These are phyloP conservation scores for Tephrocybe sp. DNA, from an alignment of 768 basidiomycete genomes.

Conservation along the genomic window DNA sequence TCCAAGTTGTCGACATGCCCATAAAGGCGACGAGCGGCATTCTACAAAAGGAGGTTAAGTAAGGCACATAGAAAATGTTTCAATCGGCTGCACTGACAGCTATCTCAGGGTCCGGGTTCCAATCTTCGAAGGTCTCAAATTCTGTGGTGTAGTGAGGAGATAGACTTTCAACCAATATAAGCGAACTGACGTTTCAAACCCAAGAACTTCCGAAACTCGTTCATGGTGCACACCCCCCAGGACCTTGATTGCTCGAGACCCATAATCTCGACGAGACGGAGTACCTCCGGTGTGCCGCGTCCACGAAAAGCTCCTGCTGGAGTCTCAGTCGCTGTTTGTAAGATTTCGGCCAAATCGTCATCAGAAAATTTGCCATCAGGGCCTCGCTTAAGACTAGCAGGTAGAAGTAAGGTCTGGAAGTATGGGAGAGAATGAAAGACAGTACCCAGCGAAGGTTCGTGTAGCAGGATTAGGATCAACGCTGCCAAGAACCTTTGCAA, in stretches of 20 bases:
- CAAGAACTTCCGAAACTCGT: slow-evolving; percentile 51
- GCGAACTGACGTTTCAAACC: slow-evolving; percentile 39
- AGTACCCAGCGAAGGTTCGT: slow-evolving; percentile 42
- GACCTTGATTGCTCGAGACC: slow-evolving; percentile 49
- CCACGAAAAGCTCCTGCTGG: slow-evolving; percentile 47
- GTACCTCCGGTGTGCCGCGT: slow-evolving; percentile 42
- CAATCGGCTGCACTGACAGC: slow-evolving; percentile 26
- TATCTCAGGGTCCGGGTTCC: slow-evolving; percentile 46
- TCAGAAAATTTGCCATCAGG: slow-evolving; percentile 50
- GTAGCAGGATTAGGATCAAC: slow-evolving; percentile 24
- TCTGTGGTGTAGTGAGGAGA: slow-evolving; percentile 19
- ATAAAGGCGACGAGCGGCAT: slow-evolving; percentile 27
- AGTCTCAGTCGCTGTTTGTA: slow-evolving; percentile 45
- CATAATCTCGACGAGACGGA: slow-evolving; percentile 54
- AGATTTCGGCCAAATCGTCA: slow-evolving; percentile 45
- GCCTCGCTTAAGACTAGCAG: slow-evolving; percentile 33
- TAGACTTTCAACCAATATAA: too few relatives aligned
- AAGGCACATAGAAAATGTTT: not conserved
- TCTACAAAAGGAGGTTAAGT: not conserved
- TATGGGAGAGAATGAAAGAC: not conserved
- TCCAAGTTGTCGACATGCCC: slow-evolving; percentile 31
- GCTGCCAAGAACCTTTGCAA: slow-evolving; percentile 17
- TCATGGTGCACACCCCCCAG: slow-evolving; percentile 57
- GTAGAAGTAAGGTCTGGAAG: not conserved
- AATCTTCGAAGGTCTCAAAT: slow-evolving; percentile 48